phyloP scores from a whole-genome alignment of 257 asterid genomes.

The Gentiana macrophylla region DNA sequence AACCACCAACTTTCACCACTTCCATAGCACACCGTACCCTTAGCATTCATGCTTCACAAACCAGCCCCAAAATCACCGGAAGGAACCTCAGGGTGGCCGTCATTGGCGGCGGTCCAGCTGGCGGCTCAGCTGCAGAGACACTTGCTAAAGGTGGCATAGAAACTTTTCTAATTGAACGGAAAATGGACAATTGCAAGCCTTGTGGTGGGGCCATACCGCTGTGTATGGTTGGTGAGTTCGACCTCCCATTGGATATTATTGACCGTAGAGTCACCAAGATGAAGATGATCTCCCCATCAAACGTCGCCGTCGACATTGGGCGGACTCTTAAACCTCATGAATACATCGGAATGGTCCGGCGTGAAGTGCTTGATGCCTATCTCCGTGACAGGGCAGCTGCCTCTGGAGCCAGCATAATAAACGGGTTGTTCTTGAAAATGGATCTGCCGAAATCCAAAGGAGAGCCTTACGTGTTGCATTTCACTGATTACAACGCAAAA shows the following conservation, averaged over 20 bases:
- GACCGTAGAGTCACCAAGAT: constrained; percentile 81
- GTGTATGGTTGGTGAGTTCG: constrained; percentile 94
- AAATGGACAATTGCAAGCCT: constrained; percentile 89
- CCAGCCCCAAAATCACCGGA: constrained; percentile 76
- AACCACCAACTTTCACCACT: constrained; percentile 10
- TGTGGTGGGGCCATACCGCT: constrained; percentile 96
- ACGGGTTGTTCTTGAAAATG: constrained; percentile 77
- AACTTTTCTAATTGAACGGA: constrained; percentile 70
- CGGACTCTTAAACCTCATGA: constrained; percentile 81
- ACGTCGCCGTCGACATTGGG: constrained; percentile 88
- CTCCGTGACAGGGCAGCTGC: constrained; percentile 74
- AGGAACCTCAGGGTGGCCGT: constrained; percentile 90
- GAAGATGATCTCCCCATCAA: constrained; percentile 96
- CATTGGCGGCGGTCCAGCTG: constrained; percentile 90
- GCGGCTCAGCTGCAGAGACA: constrained; percentile 86
- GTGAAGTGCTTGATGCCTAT: constrained; percentile 74
- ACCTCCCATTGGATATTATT: constrained; percentile 77
- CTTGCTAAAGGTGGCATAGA: constrained; percentile 79
- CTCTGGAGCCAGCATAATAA: constrained; percentile 68
- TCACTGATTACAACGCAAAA: constrained; percentile 51
- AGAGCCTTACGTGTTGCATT: constrained; percentile 62
- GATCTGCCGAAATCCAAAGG: constrained; percentile 44
- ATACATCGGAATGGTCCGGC: constrained; percentile 96
- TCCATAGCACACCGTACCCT: constrained; percentile 20
- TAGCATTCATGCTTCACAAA: constrained; percentile 45